Evolutionary conservation across 2,329 filamentous ascomycete species (phyloP), one percentile per base, ranked within the genome.

Genomic region (Nemania abortiva): DNA sequence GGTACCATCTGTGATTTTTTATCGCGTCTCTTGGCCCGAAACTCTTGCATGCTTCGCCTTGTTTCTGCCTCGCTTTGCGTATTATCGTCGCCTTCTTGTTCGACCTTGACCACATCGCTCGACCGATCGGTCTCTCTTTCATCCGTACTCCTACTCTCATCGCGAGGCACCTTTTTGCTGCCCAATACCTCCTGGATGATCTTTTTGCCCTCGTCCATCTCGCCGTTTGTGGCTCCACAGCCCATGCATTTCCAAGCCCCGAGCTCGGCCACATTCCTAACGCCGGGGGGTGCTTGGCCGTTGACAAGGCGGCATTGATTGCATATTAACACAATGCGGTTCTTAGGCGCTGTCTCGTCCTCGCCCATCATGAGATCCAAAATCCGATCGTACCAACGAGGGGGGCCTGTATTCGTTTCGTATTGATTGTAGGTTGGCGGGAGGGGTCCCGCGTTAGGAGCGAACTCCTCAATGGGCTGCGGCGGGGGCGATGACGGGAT

Each of bases 341-440:
- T 98, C 83, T 94, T 97, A 2, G 95, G 89, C 13, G 92, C 90
- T 4, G 93, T 97, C 81, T 99, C 96, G 76, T 99, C 96, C 77
- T 99, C 96, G 58, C 96, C 96, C 0, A 99, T 87, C 29, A 99
- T 88, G 0, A 97, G 89, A 77, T 99, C 96, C 66, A 99, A 85
- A 62, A 99, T 90, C 65, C 95, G 90, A 79, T 99, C 96, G 81
- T 98, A 99, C 96, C 96, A 99, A 77, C 92, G 90, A 18, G 89
- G 83, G 9, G 73, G 74, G 11, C 75, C 77, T 2, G 72, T 66
- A 49, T 71, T 73, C 27, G 70, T 54, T 6, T 79, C 76, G 57
- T 80, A 79, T 66, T 85, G 84, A 22, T 78, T 65, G 13, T 76
- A 72, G 20, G 77, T 66, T 9, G 77, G 70, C 20, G 63, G 72